A percentile compares a stretch with the other conserved stretches of the same genome.
phyloP scores from a whole-genome alignment of 2,329 filamentous ascomycete species.

The Xylaria sp. region DNA sequence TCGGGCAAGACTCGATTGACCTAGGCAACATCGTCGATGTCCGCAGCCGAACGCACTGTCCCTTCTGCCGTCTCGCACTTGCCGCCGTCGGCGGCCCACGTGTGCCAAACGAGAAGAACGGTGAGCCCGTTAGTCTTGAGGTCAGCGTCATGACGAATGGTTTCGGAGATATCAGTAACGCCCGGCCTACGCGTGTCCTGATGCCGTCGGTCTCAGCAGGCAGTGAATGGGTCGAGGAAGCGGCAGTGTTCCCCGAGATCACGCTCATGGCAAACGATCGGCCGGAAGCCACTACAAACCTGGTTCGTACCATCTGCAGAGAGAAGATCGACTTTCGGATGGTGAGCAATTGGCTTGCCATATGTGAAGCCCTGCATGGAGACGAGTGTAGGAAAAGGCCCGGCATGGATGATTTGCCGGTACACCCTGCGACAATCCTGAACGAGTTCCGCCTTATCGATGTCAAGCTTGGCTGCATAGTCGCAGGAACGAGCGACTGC shows the following conservation, averaged over 20 bases:
- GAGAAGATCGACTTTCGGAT: conserved; percentile 11
- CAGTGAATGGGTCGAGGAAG: not conserved
- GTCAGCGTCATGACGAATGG: conserved; percentile 4
- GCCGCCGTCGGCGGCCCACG: conserved; percentile 4
- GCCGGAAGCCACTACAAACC: not conserved
- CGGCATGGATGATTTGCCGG: conserved; percentile 10
- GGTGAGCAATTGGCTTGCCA: conserved; percentile 2
- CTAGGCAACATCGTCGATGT: conserved; percentile 13
- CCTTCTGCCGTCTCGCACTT: conserved; percentile 16
- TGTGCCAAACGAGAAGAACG: conserved; percentile 6
- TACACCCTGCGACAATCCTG: not conserved
- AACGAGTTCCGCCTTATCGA: conserved; percentile 14
- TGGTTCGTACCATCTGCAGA: not conserved
- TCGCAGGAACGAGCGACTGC: not conserved
- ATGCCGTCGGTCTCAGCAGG: conserved; percentile 10
- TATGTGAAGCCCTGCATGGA: conserved; percentile 3
- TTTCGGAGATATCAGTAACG: not conserved
- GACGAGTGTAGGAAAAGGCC: conserved; percentile 13
- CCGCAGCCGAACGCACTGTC: conserved; percentile 6
- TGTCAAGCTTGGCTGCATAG: conserved; percentile 1
- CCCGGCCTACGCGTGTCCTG: not conserved
- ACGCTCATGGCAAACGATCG: conserved; percentile 4
- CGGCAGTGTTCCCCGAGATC: conserved; percentile 6
- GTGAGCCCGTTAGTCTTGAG: conserved; percentile 6
- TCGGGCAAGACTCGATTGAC: not conserved